phyloP scores from a whole-genome alignment of 192 early-diverging fungal species.

The Entophlyctis luteolus region DNA sequence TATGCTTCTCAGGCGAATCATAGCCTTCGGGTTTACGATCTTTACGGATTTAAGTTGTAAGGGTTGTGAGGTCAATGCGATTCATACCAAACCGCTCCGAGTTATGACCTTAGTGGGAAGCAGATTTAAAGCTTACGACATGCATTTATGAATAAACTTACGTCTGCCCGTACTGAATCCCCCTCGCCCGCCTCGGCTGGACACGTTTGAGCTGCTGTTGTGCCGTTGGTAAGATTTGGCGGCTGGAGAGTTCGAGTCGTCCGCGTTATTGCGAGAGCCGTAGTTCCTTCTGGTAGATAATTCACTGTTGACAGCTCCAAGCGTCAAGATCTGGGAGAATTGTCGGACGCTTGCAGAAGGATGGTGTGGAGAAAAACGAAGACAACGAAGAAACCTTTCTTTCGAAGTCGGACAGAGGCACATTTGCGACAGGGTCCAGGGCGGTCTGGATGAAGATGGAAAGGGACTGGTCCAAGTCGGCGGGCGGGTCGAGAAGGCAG shows the following conservation, averaged over 20 bases:
- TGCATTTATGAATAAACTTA: neutral
- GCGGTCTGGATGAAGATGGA: slow-evolving; percentile 12
- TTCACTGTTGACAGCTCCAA: slow-evolving; percentile 42
- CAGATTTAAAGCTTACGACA: slow-evolving; percentile 15
- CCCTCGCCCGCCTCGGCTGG: slow-evolving; percentile 21
- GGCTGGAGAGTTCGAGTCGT: neutral
- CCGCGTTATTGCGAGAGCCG: slow-evolving; percentile 2
- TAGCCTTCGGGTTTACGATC: neutral
- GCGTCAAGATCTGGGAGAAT: slow-evolving; percentile 40
- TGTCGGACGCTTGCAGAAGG: slow-evolving; percentile 14
- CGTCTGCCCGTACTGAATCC: slow-evolving; percentile 20
- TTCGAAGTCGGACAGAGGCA: slow-evolving; percentile 40
- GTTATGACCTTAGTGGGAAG: neutral
- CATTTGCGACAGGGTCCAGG: slow-evolving; percentile 40
- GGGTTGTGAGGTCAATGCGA: neutral
- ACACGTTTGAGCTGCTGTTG: slow-evolving; percentile 17
- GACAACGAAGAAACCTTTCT: slow-evolving; percentile 36
- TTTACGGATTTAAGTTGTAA: neutral
- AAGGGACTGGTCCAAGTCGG: slow-evolving; percentile 22
- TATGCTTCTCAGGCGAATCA: neutral
- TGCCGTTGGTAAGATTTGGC: slow-evolving; percentile 33
- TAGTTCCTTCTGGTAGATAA: slow-evolving; percentile 23
- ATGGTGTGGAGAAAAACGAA: slow-evolving; percentile 13
- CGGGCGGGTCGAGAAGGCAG: slow-evolving; percentile 16
- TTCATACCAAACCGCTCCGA: neutral